These are phyloP conservation scores for Anthracocystis setariae DNA, from an alignment of 1,284 basidiomycete species.

Conservation along the genomic window DNA sequence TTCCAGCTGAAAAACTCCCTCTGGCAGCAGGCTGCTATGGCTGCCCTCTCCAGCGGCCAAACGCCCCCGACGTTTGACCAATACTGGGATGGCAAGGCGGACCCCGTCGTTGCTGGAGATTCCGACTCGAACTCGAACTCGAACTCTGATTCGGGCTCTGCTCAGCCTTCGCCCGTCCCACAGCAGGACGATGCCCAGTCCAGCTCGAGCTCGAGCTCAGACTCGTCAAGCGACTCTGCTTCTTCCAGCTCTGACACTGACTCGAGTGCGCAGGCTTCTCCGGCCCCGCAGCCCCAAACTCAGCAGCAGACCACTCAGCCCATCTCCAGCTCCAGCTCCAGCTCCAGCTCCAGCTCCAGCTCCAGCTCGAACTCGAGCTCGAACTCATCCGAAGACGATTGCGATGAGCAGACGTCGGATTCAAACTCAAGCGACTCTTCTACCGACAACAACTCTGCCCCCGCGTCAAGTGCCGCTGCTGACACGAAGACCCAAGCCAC, in stretches of 20 bases:
- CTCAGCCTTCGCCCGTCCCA: neutral
- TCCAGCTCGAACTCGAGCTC: neutral
- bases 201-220: neutral
- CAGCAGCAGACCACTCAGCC: constrained; percentile 3
- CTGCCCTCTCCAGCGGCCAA: constrained; percentile 46
- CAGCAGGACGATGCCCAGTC: constrained; percentile 1
- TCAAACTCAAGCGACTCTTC: constrained; percentile 20
- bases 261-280: neutral
- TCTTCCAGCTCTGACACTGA: constrained; percentile 2
- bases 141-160: constrained; percentile 19
- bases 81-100: constrained; percentile 40
- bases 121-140: constrained; percentile 60
- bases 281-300: neutral
- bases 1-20: constrained; percentile 51
- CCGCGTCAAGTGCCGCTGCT: constrained; percentile 14
- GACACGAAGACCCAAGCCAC: constrained; percentile 36
- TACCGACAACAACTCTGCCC: constrained; percentile 11
- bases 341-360: too few species aligned
- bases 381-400: constrained; percentile 7
- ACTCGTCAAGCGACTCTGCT: neutral
- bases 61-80: constrained; percentile 46
- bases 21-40: constrained; percentile 56
- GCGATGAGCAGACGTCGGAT: constrained; percentile 8
- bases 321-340: too few species aligned
- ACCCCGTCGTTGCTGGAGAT: neutral